Evolutionary conservation across 352 stramenopile species (phyloP).

Genomic region (Pythium vanterpoolii): DNA sequence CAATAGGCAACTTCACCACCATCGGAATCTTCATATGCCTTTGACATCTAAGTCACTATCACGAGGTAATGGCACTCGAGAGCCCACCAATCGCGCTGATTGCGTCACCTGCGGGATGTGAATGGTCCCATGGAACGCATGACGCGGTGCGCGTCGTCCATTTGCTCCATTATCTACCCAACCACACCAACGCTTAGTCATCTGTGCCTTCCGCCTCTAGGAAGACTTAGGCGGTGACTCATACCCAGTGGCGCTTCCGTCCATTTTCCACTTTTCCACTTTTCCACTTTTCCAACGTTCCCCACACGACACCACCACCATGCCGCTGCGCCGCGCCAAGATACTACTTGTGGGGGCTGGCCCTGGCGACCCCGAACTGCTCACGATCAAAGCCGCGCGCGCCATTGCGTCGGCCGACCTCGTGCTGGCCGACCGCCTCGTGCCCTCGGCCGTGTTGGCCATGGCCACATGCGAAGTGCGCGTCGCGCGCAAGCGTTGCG

Average conservation of each 20-base stretch:
- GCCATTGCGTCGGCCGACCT: slow-evolving; percentile 86
- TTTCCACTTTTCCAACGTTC: slow-evolving; percentile 1
- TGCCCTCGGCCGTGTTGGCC: slow-evolving; percentile 88
- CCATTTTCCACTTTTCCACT: background rate
- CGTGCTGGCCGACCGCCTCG: slow-evolving; percentile 93
- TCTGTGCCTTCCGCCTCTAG: background rate
- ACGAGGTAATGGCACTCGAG: slow-evolving; percentile 8
- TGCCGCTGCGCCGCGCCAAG: slow-evolving; percentile 43
- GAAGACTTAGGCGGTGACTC: slow-evolving; percentile 6
- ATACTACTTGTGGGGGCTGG: slow-evolving; percentile 88
- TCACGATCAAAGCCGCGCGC: slow-evolving; percentile 91
- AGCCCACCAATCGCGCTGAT: slow-evolving; percentile 8
- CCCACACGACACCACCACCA: background rate
- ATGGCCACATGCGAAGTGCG: slow-evolving; percentile 89
- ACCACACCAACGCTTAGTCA: background rate
- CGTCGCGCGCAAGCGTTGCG: slow-evolving; percentile 92
- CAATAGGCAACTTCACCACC: slow-evolving; percentile 6
- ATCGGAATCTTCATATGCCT: slow-evolving; percentile 17
- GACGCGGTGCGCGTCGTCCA: slow-evolving; percentile 7
- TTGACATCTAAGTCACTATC: slow-evolving; percentile 11
- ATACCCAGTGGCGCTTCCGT: background rate
- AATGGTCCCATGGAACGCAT: background rate
- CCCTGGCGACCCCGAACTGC: slow-evolving; percentile 92
- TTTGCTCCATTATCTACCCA: background rate
- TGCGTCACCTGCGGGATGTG: slow-evolving; percentile 13